Percentiles rank a stretch among this genome's conserved stretches.
phyloP scores from a whole-genome alignment of 306 rosid species.

The Sesbania bispinosa region DNA sequence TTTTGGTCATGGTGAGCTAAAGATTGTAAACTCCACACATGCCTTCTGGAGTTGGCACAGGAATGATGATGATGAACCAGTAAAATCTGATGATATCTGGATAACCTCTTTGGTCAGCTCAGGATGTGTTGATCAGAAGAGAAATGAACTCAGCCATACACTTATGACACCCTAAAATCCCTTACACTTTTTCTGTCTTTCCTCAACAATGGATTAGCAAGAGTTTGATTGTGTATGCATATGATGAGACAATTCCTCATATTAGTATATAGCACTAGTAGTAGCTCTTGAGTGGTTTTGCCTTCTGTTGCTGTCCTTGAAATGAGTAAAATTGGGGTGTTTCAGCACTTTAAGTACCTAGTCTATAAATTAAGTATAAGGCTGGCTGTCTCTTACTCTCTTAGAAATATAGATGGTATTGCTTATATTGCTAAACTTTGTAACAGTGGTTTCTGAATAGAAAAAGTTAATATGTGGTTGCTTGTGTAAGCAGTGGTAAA shows the following conservation, averaged over 20 bases:
- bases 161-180: slow-evolving; percentile 35
- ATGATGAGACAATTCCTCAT: slow-evolving; percentile 10
- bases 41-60: slow-evolving; percentile 97
- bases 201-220: neutral
- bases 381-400: neutral
- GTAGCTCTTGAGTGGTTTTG: no score
- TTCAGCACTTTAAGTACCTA: slow-evolving; percentile 2
- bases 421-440: neutral
- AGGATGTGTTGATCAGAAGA: slow-evolving; percentile 58
- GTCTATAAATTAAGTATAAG: neutral
- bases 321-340: no score
- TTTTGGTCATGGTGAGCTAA: slow-evolving; percentile 89
- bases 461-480: neutral
- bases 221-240: slow-evolving; percentile 5
- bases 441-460: neutral
- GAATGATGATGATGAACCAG: slow-evolving; percentile 86
- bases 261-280: slow-evolving; percentile 6
- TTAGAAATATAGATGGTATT: slow-evolving; percentile 2
- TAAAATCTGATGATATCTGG: slow-evolving; percentile 83
- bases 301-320: no score
- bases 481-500: neutral
- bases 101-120: slow-evolving; percentile 64
- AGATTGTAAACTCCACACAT: slow-evolving; percentile 66
- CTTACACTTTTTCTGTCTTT: neutral
- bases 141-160: slow-evolving; percentile 35